phyloP scores from a whole-genome alignment of 2,329 filamentous ascomycete species.

The Aureobasidium sp. region DNA sequence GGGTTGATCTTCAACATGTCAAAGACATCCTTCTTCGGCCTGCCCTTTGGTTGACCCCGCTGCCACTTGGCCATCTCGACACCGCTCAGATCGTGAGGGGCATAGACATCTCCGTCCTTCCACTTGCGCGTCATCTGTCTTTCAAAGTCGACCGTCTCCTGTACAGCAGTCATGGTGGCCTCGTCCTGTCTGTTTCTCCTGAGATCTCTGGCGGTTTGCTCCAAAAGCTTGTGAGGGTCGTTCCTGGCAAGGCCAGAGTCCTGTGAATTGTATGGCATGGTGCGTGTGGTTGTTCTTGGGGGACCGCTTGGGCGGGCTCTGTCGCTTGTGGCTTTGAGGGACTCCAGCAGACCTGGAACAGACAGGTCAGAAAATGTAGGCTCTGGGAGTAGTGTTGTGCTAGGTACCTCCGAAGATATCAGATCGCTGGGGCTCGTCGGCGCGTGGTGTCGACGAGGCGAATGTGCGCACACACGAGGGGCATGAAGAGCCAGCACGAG shows the following conservation, averaged over 20 bases:
- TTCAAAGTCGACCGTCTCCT: conserved; percentile 44
- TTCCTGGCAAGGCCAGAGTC: neutral
- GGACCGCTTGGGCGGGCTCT: neutral
- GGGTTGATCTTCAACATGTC: conserved; percentile 76
- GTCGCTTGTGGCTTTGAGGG: neutral
- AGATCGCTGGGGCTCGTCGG: conserved; percentile 2
- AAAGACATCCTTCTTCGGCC: conserved; percentile 56
- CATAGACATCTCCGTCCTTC: conserved; percentile 76
- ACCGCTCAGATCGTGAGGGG: conserved; percentile 76
- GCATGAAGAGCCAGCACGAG: neutral
- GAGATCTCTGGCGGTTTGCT: neutral
- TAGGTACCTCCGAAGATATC: neutral
- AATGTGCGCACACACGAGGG: conserved; percentile 1
- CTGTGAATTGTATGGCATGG: neutral
- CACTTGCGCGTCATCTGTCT: conserved; percentile 64
- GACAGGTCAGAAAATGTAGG: neutral
- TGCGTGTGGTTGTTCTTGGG: neutral
- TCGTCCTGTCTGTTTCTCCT: neutral
- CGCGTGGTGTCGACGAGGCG: conserved; percentile 1
- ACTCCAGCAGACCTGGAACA: neutral
- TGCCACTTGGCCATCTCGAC: conserved; percentile 78
- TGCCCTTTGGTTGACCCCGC: conserved; percentile 45
- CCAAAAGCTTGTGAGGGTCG: neutral
- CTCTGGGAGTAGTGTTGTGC: neutral
- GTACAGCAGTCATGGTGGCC: conserved; percentile 7